Conservation (phyloP, 1,284 basidiomycete species). For the Rugosomyces carneus region DNA sequence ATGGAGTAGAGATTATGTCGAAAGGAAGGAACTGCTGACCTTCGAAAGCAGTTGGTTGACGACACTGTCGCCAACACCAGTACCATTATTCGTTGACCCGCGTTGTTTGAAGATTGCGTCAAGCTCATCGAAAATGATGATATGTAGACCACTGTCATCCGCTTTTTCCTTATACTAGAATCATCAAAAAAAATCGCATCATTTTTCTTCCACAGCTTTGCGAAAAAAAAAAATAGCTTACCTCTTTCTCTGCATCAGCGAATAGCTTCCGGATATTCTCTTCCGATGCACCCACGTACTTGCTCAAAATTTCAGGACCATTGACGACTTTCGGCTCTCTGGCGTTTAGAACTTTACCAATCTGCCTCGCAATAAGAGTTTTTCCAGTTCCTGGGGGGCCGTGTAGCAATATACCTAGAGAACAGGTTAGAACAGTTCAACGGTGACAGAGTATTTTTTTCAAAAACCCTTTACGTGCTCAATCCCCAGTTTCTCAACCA, state of each 20-base stretch:
- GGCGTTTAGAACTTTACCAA: constrained; percentile 99
- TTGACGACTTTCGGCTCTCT: constrained; percentile 98
- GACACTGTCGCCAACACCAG: constrained; percentile 96
- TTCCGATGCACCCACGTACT: constrained; percentile 97
- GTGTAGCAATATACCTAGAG: constrained; percentile 82
- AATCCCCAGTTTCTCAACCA: constrained; percentile 98
- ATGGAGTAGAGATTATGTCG: neutral
- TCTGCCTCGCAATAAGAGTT: constrained; percentile 97
- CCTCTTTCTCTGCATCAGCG: constrained; percentile 96
- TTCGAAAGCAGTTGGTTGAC: constrained; percentile 99
- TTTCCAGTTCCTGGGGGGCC: constrained; percentile 99
- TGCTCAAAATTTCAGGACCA: constrained; percentile 96
- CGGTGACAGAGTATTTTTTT: neutral
- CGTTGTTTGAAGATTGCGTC: constrained; percentile 99
- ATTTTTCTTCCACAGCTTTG: neutral
- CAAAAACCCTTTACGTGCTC: constrained; percentile 91
- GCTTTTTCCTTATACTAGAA: constrained; percentile 91
- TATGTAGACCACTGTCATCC: constrained; percentile 97
- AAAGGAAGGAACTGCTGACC: constrained; percentile 42
- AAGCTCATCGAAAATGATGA: constrained; percentile 99
- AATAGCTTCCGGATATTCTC: constrained; percentile 99
- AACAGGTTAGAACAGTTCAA: neutral
- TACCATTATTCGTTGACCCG: constrained; percentile 85
- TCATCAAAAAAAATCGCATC: neutral
- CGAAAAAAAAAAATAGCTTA: constrained; percentile 25